These are phyloP conservation scores for Conoideocrella luteorostrata DNA, from an alignment of 2,329 filamentous ascomycete genomes.

Conservation along the genomic window DNA sequence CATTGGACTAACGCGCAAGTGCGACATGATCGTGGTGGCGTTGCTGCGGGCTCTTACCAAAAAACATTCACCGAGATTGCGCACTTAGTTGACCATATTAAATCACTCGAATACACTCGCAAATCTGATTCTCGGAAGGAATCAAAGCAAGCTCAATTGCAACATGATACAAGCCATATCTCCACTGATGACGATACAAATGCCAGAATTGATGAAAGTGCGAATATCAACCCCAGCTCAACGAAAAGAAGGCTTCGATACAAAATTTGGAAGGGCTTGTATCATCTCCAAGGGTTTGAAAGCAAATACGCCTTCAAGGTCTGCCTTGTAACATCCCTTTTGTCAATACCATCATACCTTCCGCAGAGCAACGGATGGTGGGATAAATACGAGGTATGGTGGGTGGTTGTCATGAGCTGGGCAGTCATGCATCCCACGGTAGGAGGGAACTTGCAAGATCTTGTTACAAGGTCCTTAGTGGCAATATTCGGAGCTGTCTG, in stretches of 20 bases:
- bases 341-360: slow-evolving; percentile 50
- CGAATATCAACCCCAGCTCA: slow-evolving; percentile 13
- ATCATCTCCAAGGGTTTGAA: slow-evolving; percentile 51
- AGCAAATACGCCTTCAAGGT: slow-evolving; percentile 52
- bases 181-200: too few relatives aligned
- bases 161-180: too few relatives aligned
- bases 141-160: neutral
- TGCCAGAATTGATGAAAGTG: too few relatives aligned
- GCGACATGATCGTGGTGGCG: slow-evolving; percentile 51
- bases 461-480: slow-evolving; percentile 43
- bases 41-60: slow-evolving; percentile 46
- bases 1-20: slow-evolving; percentile 51
- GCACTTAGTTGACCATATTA: slow-evolving; percentile 36
- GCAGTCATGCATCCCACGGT: slow-evolving; percentile 44
- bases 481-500: slow-evolving; percentile 47
- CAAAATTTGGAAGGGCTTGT: slow-evolving; percentile 41
- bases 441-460: slow-evolving; percentile 52
- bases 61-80: slow-evolving; percentile 39
- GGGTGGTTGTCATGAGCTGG: slow-evolving; percentile 52
- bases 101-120: slow-evolving; percentile 26
- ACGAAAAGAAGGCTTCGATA: slow-evolving; percentile 36
- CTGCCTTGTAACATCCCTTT: slow-evolving; percentile 40
- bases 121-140: neutral
- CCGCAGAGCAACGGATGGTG: slow-evolving; percentile 41
- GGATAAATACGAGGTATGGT: slow-evolving; percentile 50